Conservation (phyloP, 1,284 basidiomycete species). For the Coniferiporia weirii region DNA sequence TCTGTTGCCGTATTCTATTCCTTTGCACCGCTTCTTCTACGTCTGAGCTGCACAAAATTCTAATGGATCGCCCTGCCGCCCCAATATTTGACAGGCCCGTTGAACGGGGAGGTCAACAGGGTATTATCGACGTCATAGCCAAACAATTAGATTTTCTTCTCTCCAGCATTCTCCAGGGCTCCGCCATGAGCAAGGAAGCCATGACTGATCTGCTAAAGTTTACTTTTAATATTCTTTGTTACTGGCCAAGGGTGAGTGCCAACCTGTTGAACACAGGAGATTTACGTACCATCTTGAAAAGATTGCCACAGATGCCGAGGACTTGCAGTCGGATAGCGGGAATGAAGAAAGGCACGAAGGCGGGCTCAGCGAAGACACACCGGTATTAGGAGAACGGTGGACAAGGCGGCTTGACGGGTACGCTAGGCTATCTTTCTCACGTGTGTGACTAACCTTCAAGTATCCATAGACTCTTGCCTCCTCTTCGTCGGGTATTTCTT, state of each 20-base stretch:
- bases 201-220: conserved; percentile 74
- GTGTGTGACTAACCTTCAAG: not conserved
- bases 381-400: conserved; percentile 27
- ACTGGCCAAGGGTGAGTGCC: conserved; percentile 53
- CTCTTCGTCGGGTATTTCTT: conserved; percentile 59
- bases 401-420: conserved; percentile 52
- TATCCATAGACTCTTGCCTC: conserved; percentile 44
- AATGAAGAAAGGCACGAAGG: conserved; percentile 1
- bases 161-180: conserved; percentile 40
- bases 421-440: conserved; percentile 21
- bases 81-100: conserved; percentile 54
- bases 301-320: conserved; percentile 30
- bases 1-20: conserved; percentile 71
- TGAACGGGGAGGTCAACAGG: conserved; percentile 26
- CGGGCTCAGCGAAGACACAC: conserved; percentile 2
- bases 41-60: conserved; percentile 9
- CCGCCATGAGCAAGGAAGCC: conserved; percentile 60
- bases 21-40: conserved; percentile 54
- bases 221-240: conserved; percentile 67
- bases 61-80: conserved; percentile 21
- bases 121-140: conserved; percentile 53
- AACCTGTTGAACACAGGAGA: not conserved
- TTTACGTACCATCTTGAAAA: conserved; percentile 31
- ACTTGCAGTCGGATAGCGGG: not conserved
- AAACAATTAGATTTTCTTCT: conserved; percentile 51